phyloP scores from a whole-genome alignment of 257 asterid species.

The Nemophila menziesii region DNA sequence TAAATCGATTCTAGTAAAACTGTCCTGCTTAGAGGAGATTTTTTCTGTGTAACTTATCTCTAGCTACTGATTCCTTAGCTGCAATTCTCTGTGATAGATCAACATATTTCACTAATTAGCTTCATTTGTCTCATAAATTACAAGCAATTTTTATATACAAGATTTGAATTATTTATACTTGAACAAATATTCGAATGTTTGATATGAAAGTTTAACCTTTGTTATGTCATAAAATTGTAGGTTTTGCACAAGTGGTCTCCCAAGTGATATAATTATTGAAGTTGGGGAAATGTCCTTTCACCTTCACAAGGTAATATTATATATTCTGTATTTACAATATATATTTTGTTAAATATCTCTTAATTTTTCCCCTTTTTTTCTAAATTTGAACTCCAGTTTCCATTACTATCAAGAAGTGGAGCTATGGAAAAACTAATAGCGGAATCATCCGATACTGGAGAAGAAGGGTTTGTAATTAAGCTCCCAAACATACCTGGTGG shows the following conservation, averaged over 20 bases:
- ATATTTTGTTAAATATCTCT: background rate
- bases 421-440: conserved; percentile 80
- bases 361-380: background rate
- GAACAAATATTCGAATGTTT: too few species aligned
- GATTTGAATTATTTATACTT: too few species aligned
- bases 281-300: conserved; percentile 98
- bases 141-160: too few species aligned
- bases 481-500: conserved; percentile 79
- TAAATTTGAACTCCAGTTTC: conserved; percentile 47
- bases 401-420: conserved; percentile 90
- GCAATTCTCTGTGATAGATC: background rate
- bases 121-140: too few species aligned
- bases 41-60: background rate
- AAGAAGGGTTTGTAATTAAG: conserved; percentile 41
- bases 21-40: background rate
- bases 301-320: conserved; percentile 74
- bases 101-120: too few species aligned
- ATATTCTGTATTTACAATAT: background rate
- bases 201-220: background rate
- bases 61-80: background rate
- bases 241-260: conserved; percentile 95
- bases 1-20: background rate
- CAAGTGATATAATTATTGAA: conserved; percentile 84
- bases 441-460: conserved; percentile 57
- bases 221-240: conserved; percentile 21